Evolutionary conservation across 2,329 filamentous ascomycete genomes (phyloP).

Genomic region (Akanthomyces uredinophilus): DNA sequence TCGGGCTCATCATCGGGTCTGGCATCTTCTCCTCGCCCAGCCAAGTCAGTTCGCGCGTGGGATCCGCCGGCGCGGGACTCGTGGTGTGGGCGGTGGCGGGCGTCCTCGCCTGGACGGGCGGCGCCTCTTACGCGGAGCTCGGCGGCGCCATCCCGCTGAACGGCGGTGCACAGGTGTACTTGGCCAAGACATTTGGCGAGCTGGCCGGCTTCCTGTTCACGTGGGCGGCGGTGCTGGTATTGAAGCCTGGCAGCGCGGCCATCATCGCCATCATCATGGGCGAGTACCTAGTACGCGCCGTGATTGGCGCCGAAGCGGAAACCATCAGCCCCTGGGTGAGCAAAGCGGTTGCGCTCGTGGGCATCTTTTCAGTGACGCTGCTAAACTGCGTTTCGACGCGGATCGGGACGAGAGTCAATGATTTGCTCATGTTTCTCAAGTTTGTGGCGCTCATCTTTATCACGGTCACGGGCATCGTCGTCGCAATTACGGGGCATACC

Average conservation of each 20-base stretch:
- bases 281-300: conserved; percentile 87
- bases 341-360: conserved; percentile 77
- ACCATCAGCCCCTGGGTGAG: conserved; percentile 81
- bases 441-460: conserved; percentile 85
- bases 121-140: conserved; percentile 89
- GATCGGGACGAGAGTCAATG: conserved; percentile 79
- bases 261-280: conserved; percentile 98
- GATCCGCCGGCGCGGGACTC: conserved; percentile 82
- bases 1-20: conserved; percentile 91
- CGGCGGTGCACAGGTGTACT: conserved; percentile 87
- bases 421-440: conserved; percentile 95
- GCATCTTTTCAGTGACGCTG: conserved; percentile 70
- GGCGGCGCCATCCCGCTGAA: conserved; percentile 95
- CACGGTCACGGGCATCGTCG: conserved; percentile 81
- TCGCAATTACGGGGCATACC: conserved; percentile 79
- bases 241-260: conserved; percentile 88
- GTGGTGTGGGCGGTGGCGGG: conserved; percentile 91
- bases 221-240: conserved; percentile 88
- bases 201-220: conserved; percentile 90
- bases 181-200: conserved; percentile 95
- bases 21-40: conserved; percentile 95
- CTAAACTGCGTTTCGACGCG: conserved; percentile 90
- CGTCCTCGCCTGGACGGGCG: conserved; percentile 92
- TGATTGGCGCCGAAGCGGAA: conserved; percentile 80
- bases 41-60: conserved; percentile 86